Percentiles rank a stretch among this genome's conserved stretches.
phyloP scores from a whole-genome alignment of 2,329 filamentous ascomycete species.

The Sporothrix phasma region DNA sequence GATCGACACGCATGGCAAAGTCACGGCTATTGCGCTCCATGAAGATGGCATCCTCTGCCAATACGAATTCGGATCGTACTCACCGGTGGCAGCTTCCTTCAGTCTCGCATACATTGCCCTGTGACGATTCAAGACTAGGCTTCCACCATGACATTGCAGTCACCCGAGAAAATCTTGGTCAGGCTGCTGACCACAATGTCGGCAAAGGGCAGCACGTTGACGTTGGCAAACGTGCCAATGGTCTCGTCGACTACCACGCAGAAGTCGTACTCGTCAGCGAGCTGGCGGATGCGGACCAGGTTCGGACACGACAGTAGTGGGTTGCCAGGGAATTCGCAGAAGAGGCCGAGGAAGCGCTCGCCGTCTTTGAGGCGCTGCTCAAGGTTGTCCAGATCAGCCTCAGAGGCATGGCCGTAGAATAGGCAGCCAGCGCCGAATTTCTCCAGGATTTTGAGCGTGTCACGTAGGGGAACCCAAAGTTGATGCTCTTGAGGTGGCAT shows the following conservation, averaged over 20 bases:
- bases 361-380: conserved; percentile 61
- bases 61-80: conserved; percentile 73
- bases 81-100: conserved; percentile 52
- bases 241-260: conserved; percentile 91
- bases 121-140: conserved; percentile 50
- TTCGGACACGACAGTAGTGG: conserved; percentile 80
- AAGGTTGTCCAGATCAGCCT: conserved; percentile 72
- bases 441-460: conserved; percentile 87
- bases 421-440: conserved; percentile 86
- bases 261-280: conserved; percentile 81
- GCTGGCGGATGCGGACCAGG: conserved; percentile 63
- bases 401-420: conserved; percentile 77
- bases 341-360: conserved; percentile 70
- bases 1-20: conserved; percentile 70
- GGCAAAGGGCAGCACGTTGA: conserved; percentile 80
- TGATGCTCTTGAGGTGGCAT: conserved; percentile 61
- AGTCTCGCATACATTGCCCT: conserved; percentile 46
- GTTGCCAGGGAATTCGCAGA: conserved; percentile 93
- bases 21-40: conserved; percentile 94
- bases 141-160: conserved; percentile 96
- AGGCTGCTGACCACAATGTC: conserved; percentile 91
- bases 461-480: conserved; percentile 95
- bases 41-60: conserved; percentile 91
- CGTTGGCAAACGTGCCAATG: conserved; percentile 91
- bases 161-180: conserved; percentile 94